Evolutionary conservation across 1,139 yeast genomes (phyloP), one percentile per base, ranked within the genome.

Genomic region (Saccharomyces hybrid): DNA sequence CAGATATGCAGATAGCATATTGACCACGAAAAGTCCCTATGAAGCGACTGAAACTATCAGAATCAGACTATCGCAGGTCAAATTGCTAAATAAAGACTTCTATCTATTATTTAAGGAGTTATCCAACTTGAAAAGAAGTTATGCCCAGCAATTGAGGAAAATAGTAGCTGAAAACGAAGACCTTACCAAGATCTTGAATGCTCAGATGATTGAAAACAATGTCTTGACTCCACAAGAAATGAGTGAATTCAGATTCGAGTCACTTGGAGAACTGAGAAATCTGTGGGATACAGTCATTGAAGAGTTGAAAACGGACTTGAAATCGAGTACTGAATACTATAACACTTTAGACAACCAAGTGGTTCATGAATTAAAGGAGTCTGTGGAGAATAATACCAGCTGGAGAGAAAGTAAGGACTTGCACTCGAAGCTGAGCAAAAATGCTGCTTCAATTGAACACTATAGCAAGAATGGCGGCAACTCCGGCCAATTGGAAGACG

Each of bases 231-330:
- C 56, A 47, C 70, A 66, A 55, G 74, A 67, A 51, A 58, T 67
- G 53, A 68, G 70, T 51, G 67, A 69, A 57, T 63, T 70, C 44
- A 73, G 73, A 47, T 77, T 83, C 52, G 77, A 76, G 55, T 70
- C 77, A 3, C 75, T 81, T 56, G 86, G 86, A 23, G 73, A 79
- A 50, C 73, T 82, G 52, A 75, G 78, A 32, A 77, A 76, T 49
- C 67, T 83, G 54, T 84, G 88, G 88, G 75, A 76, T 58, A 76
- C 82, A 48, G 73, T 82, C 49, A 68, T 84, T 42, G 74, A 74
- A 41, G 75, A 79, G 47, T 70, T 84, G 42, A 75, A 78, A 59
- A 72, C 76, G 41, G 87, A 84, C 61, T 73, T 80, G 52, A 73
- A 75, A 47, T 71, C 80, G 28, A 79, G 78, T 62, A 84, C 81